These are phyloP conservation scores for Starmerella floricola DNA, from an alignment of 805 yeast genomes.

Conservation along the genomic window DNA sequence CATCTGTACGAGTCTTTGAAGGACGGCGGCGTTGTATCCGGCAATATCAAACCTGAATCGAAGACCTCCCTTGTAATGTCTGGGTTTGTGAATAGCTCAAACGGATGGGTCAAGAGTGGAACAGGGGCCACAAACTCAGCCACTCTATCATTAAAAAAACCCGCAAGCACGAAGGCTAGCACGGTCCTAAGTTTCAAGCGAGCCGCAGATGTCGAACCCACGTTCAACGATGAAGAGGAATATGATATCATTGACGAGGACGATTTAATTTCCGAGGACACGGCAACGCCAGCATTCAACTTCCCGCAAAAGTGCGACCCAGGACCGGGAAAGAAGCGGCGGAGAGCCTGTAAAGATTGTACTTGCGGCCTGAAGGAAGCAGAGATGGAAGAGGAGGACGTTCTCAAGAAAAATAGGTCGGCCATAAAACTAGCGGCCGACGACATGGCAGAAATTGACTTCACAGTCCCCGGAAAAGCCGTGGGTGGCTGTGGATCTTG, in stretches of 20 bases:
- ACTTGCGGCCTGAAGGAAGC: slow-evolving; percentile 90
- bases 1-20: slow-evolving; percentile 24
- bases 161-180: slow-evolving; percentile 3
- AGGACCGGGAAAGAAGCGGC: slow-evolving; percentile 42
- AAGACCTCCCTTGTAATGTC: slow-evolving; percentile 30
- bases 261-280: slow-evolving; percentile 45
- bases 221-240: slow-evolving; percentile 23
- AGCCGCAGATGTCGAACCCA: slow-evolving; percentile 23
- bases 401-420: slow-evolving; percentile 39
- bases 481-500: slow-evolving; percentile 94
- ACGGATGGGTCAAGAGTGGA: slow-evolving; percentile 20
- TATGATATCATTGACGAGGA: slow-evolving; percentile 34
- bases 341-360: slow-evolving; percentile 96
- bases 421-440: slow-evolving; percentile 48
- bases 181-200: slow-evolving; percentile 24
- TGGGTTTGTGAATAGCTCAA: slow-evolving; percentile 27
- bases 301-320: slow-evolving; percentile 50
- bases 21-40: slow-evolving; percentile 27
- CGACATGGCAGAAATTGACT: slow-evolving; percentile 82
- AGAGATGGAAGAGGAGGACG: slow-evolving; percentile 41
- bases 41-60: slow-evolving; percentile 19
- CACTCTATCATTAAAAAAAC: not conserved
- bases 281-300: slow-evolving; percentile 31
- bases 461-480: slow-evolving; percentile 91
- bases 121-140: slow-evolving; percentile 1